Base-by-base conservation (phyloP, 192 early-diverging fungal species). In the Haplosporangium gracile region DNA sequence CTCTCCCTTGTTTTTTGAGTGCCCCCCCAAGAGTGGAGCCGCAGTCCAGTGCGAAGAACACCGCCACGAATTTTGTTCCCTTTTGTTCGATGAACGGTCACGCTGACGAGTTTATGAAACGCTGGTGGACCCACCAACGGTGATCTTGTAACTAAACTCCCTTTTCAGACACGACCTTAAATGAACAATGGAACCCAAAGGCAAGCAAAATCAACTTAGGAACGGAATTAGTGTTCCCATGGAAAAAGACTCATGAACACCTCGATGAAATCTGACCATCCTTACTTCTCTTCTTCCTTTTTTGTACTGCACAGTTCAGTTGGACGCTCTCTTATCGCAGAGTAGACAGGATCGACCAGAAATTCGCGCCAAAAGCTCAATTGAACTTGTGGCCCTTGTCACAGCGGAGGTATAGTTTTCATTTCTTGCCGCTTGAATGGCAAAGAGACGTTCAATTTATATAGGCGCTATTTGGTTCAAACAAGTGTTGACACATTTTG, bases 351-450 rank as follows among this genome's bases (percentile, higher is more conserved):
- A 83, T 75, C 82, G 77, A 13, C 82, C 82, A 2, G 82, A 83
- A 51, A n/a, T 77, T 16, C 76, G 82, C 18, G 82, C 82, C 32
- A 83, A 78, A 26, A 77, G 71, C 51, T 83, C 82, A 3, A 74
- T 83, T 7, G 82, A 63, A 5, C 82, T 83, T 47, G 68, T 79
- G 18, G 34, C 76, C 72, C 16, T 83, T 83, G 72, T 77, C 10
- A 7, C 39, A 6, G 72, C 70, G 11, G 20, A 70, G 51, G 82
- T 78, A 77, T 8, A 13, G 60, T 13, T 32, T 29, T 32, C 26
- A 10, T 15, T 65, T 29, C n/a, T 32, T n/a, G 10, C 26, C 7
- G 1, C 22, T 0, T 57, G 55, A 57, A 57, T 26, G n/a, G 11
- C 1, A 45, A 45, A 13, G 13, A 3, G 13, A 10, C 10, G 2